Evolutionary conservation across 208 protist species (phyloP).

Genomic region (Wallacemonas collosoma): DNA sequence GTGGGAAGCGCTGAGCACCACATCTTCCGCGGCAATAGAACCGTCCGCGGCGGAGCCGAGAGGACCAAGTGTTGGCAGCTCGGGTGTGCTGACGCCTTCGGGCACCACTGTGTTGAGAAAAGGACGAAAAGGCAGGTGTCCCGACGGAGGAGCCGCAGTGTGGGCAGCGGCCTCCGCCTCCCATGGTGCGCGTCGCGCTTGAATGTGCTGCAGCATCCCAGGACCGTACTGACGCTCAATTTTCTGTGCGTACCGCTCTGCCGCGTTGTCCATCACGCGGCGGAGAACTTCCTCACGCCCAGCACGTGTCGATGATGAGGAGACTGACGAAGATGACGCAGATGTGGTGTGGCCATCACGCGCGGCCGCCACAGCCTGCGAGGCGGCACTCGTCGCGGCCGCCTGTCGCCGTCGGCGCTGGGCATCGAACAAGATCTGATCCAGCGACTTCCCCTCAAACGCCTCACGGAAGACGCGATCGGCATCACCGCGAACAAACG

Average conservation of each 20-base stretch:
- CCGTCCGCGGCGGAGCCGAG: slow-evolving; percentile 26
- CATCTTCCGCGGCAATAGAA: slow-evolving; percentile 9
- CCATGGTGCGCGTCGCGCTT: slow-evolving; percentile 8
- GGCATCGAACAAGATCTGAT: slow-evolving; percentile 82
- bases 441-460: slow-evolving; percentile 82
- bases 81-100: slow-evolving; percentile 52
- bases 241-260: slow-evolving; percentile 49
- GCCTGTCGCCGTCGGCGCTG: slow-evolving; percentile 46
- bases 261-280: slow-evolving; percentile 59
- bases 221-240: slow-evolving; percentile 64
- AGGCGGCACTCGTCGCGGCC: background rate
- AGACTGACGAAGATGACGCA: slow-evolving; percentile 1
- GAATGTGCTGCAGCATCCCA: slow-evolving; percentile 47
- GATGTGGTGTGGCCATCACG: slow-evolving; percentile 7
- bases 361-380: background rate
- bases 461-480: slow-evolving; percentile 81
- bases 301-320: slow-evolving; percentile 15
- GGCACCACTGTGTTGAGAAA: slow-evolving; percentile 60
- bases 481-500: slow-evolving; percentile 81
- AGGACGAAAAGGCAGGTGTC: slow-evolving; percentile 80
- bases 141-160: slow-evolving; percentile 35
- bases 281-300: slow-evolving; percentile 58
- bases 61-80: slow-evolving; percentile 42
- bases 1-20: background rate
- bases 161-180: background rate